These are phyloP conservation scores for Boletus subcaerulescens DNA, from an alignment of 768 basidiomycete genomes.

Conservation along the genomic window DNA sequence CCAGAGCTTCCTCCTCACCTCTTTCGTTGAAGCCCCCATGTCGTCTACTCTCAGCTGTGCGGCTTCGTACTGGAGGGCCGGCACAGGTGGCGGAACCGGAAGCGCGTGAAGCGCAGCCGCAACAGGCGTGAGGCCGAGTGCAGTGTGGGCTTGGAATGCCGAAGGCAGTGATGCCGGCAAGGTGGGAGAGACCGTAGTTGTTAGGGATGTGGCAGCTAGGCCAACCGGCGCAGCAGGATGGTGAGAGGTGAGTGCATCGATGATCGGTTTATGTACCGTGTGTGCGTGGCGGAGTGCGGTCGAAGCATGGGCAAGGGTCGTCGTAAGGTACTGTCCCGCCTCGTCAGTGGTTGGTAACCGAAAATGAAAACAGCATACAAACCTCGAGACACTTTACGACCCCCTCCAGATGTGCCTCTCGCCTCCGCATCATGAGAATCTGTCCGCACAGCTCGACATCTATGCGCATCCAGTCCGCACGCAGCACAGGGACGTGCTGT, in stretches of 20 bases:
- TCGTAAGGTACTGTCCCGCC: constrained; percentile 44
- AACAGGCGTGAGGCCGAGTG: constrained; percentile 25
- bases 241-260: constrained; percentile 42
- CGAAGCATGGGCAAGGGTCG: constrained; percentile 53
- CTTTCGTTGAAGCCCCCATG: constrained; percentile 63
- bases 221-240: neutral
- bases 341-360: constrained; percentile 5
- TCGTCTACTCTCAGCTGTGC: constrained; percentile 64
- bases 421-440: constrained; percentile 62
- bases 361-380: constrained; percentile 13
- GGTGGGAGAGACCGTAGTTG: neutral
- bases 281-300: constrained; percentile 57
- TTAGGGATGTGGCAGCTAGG: neutral
- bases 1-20: constrained; percentile 61
- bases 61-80: constrained; percentile 63
- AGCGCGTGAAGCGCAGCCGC: constrained; percentile 34
- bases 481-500: constrained; percentile 45
- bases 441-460: constrained; percentile 81
- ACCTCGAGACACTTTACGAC: constrained; percentile 60
- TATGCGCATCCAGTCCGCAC: constrained; percentile 65
- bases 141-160: neutral
- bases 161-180: neutral
- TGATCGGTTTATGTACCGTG: constrained; percentile 45
- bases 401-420: constrained; percentile 66
- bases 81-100: constrained; percentile 25